Evolutionary conservation across 495 filamentous ascomycete species (phyloP), one percentile per base, ranked within the genome.

Genomic region (Annulohypoxylon moriforme): DNA sequence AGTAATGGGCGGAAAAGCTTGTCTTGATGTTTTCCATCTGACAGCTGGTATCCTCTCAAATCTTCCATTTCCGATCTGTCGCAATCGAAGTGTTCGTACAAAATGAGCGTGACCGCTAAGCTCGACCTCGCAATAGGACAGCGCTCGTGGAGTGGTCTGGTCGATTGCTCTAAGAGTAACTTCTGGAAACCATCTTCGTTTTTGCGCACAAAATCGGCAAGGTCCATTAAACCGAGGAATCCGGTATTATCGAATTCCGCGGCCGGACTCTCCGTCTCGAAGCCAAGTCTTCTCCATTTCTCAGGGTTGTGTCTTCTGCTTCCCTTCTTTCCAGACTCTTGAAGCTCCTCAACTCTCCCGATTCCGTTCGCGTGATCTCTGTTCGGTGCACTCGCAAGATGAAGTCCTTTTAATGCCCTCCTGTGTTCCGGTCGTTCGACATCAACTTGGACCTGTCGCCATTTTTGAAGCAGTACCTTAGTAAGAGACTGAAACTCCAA

Each of bases 31-130:
- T 91, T 88, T 20, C 92, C 92, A 66, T 97, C 95, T 49, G 96
- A 79, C 2, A 90, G 79, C 64, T 92, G 84, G 68, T 94, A 96
- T 10, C 85, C 89, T 77, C 93, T 92, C 4, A 87, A 82, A 71
- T 97, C 94, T 67, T 95, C 92, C 64, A 91, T 81, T 58, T 96
- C 93, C 2, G 92, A 90, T 74, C 93, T 94, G 67, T 96, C 93
- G 31, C 97, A 91, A 66, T 97, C 93, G 69, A 99, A 99, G 82
- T 97, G 94, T 67, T 98, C 94, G 78, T 96, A 97, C 13, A 99
- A 81, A 13, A 96, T 92, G 27, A 88, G 85, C 2, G 95, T 98
- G 24, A 97, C 90, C 0, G 94, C 91, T 67, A 99, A 82, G 61
- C 93, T 97, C 8, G 93, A 92, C 69, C 92, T 86, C 4, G 96